Evolutionary conservation across 192 early-diverging fungal genomes (phyloP).

Genomic region (Coemansia interrupta): DNA sequence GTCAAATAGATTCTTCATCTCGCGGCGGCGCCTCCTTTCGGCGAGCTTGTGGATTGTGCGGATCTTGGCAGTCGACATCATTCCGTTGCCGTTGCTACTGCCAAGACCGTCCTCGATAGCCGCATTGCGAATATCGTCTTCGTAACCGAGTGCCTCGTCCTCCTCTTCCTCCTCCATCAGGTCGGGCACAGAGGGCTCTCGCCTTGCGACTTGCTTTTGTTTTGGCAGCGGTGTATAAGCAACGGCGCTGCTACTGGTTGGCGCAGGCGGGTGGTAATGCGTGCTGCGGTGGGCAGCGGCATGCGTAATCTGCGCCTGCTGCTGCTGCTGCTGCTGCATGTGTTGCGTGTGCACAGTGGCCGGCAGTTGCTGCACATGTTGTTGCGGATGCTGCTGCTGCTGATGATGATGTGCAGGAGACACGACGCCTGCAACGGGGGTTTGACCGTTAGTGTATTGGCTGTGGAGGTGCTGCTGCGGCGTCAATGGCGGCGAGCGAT

Average conservation of each 20-base stretch:
- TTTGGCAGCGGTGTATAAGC: slow-evolving; percentile 7
- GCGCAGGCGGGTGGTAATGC: slow-evolving; percentile 11
- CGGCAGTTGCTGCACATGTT: too few species aligned
- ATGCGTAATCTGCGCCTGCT: slow-evolving; percentile 3
- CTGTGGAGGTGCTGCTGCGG: slow-evolving; percentile 2
- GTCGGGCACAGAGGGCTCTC: slow-evolving; percentile 31
- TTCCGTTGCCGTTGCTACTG: slow-evolving; percentile 9
- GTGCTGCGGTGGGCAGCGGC: slow-evolving; percentile 1
- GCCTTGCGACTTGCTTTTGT: slow-evolving; percentile 6
- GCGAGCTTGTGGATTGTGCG: slow-evolving; percentile 85
- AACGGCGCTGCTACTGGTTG: background rate
- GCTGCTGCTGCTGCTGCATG: slow-evolving; percentile 18
- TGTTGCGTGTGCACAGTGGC: slow-evolving; percentile 4
- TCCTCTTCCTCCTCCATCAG: slow-evolving; percentile 37
- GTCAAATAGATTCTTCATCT: slow-evolving; percentile 91
- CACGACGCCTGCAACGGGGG: background rate
- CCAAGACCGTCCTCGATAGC: slow-evolving; percentile 7
- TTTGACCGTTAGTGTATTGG: too few species aligned
- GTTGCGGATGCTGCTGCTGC: background rate
- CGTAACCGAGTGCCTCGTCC: slow-evolving; percentile 19
- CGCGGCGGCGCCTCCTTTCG: slow-evolving; percentile 79
- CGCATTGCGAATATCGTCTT: slow-evolving; percentile 22
- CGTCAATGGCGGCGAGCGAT: slow-evolving; percentile 5
- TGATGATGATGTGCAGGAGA: background rate
- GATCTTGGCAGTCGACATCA: slow-evolving; percentile 64